A percentile compares a stretch with the other conserved stretches of the same genome.
phyloP scores from a whole-genome alignment of 139 green algal genomes.

The Edaphochlamys debaryana region DNA sequence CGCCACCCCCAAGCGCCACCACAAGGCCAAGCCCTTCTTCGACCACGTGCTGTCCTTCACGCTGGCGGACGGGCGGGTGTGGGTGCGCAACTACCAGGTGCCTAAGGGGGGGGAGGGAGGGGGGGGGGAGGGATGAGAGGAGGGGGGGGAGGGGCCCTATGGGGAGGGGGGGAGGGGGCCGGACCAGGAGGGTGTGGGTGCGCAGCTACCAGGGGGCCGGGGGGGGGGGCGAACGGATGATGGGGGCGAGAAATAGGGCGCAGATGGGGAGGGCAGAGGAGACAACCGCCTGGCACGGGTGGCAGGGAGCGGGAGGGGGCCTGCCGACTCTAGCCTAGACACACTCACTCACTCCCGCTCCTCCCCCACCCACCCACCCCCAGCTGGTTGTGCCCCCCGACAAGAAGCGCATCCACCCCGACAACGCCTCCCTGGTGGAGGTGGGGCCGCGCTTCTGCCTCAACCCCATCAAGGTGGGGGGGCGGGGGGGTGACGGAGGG shows the following conservation, averaged over 20 bases:
- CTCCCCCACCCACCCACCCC: not conserved
- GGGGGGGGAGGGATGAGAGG: not conserved
- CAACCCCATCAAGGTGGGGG: conserved; percentile 86
- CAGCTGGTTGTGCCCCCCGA: conserved; percentile 80
- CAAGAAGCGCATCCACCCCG: conserved; percentile 73
- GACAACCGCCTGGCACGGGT: too few species aligned
- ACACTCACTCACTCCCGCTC: too few species aligned
- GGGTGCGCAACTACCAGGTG: conserved; percentile 99
- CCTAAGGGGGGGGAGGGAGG: not conserved
- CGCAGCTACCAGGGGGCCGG: too few species aligned
- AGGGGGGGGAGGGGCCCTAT: not conserved
- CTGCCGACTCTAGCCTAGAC: too few species aligned
- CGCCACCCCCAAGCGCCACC: conserved; percentile 86
- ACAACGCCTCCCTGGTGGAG: conserved; percentile 77
- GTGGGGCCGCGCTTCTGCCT: conserved; percentile 92
- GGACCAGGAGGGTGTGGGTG: too few species aligned
- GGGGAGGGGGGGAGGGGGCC: too few species aligned
- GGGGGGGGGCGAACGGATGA: too few species aligned
- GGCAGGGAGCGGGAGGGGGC: too few species aligned
- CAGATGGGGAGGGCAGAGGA: too few species aligned
- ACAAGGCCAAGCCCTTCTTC: conserved; percentile 97
- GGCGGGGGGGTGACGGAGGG: conserved; percentile 31
- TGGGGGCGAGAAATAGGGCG: too few species aligned
- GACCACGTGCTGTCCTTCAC: conserved; percentile 96
- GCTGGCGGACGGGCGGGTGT: conserved; percentile 88